Base-by-base conservation (phyloP, 441 rosid genomes). In the Aquilaria agallochum region DNA sequence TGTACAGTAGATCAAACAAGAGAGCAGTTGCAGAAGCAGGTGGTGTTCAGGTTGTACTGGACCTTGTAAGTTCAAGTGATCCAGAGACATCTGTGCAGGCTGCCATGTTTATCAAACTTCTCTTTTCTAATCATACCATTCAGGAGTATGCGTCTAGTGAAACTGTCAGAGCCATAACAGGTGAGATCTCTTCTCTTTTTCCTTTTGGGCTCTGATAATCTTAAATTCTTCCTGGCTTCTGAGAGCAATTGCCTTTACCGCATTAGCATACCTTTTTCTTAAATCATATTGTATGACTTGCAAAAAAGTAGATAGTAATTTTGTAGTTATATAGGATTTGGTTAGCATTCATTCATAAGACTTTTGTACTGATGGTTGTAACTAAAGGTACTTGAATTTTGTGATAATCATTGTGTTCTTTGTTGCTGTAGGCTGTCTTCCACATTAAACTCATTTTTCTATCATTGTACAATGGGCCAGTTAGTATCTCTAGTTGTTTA, bases 1-100 rank as follows among this genome's bases (percentile, higher is more conserved):
- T 88, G 98, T 80, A 85, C 74, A 93, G 99, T 68, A 82, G 97
- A 63, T 86, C 99, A 27, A 96, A 96, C 78, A 96, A 89, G 83
- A 83, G 99, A 79, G 99, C 98, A 10, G 97, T 96, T 72, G 99
- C 99, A n/a, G 99, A 96, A 84, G 99, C 98, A 67, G 96, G 99
- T 57, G 99, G 99, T 64, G 97, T 96, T 66, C 99, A 96, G 78
- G 99, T 96, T 51, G 85, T 96, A 50, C 70, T 96, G 81, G 99
- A 96, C 83, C 78, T 96, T 63, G 93, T 93, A 50, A 88, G 98
- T 75, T 96, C 99, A 31, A 90, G 98, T 75, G 98, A 93, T 71
- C 95, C 95, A 6, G 98, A 96, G 32, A 96, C 99, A 58, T 93
- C 99, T 59, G 81, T 89, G 69, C 99, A 96, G 85, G 98, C 98